These are phyloP conservation scores for Cadophora luteo-olivacea DNA, from an alignment of 2,329 filamentous ascomycete species.

Conservation along the genomic window DNA sequence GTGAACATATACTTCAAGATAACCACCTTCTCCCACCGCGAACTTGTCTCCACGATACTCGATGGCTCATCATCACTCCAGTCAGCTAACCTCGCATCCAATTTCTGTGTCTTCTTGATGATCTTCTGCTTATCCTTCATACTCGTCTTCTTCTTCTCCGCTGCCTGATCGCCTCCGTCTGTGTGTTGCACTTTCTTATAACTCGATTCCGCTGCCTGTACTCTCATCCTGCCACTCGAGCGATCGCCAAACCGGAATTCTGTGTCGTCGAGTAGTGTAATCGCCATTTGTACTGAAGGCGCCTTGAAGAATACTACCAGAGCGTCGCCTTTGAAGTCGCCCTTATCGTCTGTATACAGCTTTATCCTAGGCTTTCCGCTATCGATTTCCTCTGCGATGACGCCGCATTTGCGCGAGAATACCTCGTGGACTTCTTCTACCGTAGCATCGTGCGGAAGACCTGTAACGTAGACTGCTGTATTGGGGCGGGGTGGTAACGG, in stretches of 20 bases:
- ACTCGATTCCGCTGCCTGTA: conserved; percentile 84
- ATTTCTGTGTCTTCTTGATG: conserved; percentile 87
- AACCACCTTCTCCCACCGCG: conserved; percentile 78
- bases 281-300: conserved; percentile 87
- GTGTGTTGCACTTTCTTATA: conserved; percentile 88
- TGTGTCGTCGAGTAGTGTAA: conserved; percentile 80
- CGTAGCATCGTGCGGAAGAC: conserved; percentile 80
- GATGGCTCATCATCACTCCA: conserved; percentile 90
- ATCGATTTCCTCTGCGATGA: conserved; percentile 94
- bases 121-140: conserved; percentile 84
- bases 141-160: conserved; percentile 54
- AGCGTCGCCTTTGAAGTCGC: conserved; percentile 91
- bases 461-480: conserved; percentile 91
- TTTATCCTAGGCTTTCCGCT: conserved; percentile 89
- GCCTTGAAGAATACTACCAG: conserved; percentile 94
- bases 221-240: conserved; percentile 71
- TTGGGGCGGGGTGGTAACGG: conserved; percentile 63
- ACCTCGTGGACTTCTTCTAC: conserved; percentile 80
- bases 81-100: conserved; percentile 90
- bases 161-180: conserved; percentile 40
- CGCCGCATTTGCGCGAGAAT: conserved; percentile 84
- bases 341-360: conserved; percentile 83
- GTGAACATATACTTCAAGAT: conserved; percentile 96
- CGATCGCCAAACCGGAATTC: conserved; percentile 72
- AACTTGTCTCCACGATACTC: conserved; percentile 60